phyloP scores from a whole-genome alignment of 371 early-diverging fungal species.

The Coemansia sp. region DNA sequence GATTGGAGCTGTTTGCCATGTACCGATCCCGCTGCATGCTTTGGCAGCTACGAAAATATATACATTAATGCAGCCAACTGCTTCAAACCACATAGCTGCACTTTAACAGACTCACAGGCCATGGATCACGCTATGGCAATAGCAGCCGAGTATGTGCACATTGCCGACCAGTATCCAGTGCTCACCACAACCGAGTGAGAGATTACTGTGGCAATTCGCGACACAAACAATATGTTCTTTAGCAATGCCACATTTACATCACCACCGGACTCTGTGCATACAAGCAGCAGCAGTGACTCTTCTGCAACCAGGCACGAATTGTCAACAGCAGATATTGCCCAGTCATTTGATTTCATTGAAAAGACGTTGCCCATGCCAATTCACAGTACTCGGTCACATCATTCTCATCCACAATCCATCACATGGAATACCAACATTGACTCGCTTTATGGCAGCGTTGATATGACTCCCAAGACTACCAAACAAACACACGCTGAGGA shows the following conservation, averaged over 20 bases:
- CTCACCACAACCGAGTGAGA: background rate
- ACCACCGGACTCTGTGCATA: background rate
- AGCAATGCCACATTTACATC: background rate
- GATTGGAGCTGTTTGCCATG: conserved; percentile 5
- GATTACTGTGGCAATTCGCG: background rate
- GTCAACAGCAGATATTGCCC: background rate
- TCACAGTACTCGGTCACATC: conserved; percentile 6
- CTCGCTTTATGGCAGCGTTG: conserved; percentile 2
- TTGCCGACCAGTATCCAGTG: conserved; percentile 17
- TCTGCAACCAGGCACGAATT: background rate
- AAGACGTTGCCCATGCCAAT: background rate
- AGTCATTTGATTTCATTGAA: background rate
- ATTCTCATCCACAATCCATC: background rate
- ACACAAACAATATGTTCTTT: background rate
- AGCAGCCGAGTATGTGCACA: conserved; percentile 10
- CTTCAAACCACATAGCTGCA: no score
- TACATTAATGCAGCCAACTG: background rate
- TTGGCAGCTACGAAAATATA: background rate
- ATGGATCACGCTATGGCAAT: conserved; percentile 12
- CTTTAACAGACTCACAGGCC: conserved; percentile 5
- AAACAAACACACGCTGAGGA: background rate
- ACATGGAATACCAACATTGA: background rate
- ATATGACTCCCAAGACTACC: no score
- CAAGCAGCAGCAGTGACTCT: background rate
- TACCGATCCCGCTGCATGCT: background rate